Evolutionary conservation across 2,329 filamentous ascomycete species (phyloP), one percentile per base, ranked within the genome.

Genomic region (Trichoderma sp.): DNA sequence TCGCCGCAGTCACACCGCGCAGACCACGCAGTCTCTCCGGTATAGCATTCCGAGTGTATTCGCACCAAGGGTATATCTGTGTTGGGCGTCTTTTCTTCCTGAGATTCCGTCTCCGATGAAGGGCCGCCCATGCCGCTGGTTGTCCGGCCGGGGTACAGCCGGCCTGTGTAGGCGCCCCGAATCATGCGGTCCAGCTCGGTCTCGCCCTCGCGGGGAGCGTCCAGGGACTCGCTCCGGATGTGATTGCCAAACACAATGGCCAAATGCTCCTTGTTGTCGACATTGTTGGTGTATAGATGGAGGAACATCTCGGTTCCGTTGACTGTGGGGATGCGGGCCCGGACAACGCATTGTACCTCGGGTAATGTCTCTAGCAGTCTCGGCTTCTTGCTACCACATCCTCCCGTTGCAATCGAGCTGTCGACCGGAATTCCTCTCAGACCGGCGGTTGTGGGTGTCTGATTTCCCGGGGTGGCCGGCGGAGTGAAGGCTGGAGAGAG

Each of bases 11-110:
- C 96, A 83, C 96, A 99, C 32, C 96, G 91, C 43, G 96, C 95
- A 8, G 95, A 98, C 96, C 96, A 98, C 1, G 97, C 96, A 1
- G 96, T 99, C 85, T 99, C 96, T 72, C 96, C 96, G 0, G 96
- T 99, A 82, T 99, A 99, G 83, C 96, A 99, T 82, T 99, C 96
- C 3, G 93, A 97, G 81, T 99, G 96, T 79, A 99, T 99, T 71
- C 96, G 89, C 61, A 99, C 95, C 51, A 99, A 85, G 0, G 96
- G 93, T 65, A 74, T 72, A 56, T 78, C 75, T 8, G 71, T 43
- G n/a, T 65, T 32, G 53, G 39, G 71, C 61, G 8, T 67, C 58
- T 34, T 47, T n/a, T 43, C 32, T 6, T 73, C 71, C 18, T 76
- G 74, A 1, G 75, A 75, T 11, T 75, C 80, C 75, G 77, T 11